Conservation (phyloP, 768 basidiomycete species). For the Leccinum sublutescens region DNA sequence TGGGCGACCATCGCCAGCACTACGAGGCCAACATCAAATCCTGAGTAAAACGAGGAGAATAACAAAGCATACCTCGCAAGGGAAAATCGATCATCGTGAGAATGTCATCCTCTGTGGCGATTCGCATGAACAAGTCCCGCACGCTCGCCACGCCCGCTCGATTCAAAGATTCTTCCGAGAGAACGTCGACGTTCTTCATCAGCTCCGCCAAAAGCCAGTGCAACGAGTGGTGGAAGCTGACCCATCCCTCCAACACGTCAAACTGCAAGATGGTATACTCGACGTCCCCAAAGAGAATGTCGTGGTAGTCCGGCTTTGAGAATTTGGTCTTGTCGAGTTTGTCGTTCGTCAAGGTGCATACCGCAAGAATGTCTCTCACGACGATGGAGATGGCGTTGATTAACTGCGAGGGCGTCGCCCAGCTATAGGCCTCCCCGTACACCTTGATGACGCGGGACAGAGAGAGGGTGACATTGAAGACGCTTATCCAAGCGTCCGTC, state of each 20-base stretch:
- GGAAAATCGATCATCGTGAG: constrained; percentile 86
- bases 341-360: constrained; percentile 66
- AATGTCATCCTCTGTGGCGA: constrained; percentile 64
- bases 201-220: constrained; percentile 90
- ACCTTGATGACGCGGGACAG: constrained; percentile 86
- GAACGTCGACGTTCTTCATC: constrained; percentile 75
- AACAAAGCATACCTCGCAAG: constrained; percentile 62
- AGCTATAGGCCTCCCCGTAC: constrained; percentile 81
- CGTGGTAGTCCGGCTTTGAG: constrained; percentile 58
- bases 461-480: constrained; percentile 93
- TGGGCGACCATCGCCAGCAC: constrained; percentile 92
- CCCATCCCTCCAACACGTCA: constrained; percentile 76
- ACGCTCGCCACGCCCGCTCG: constrained; percentile 54
- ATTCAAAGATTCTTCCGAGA: constrained; percentile 53
- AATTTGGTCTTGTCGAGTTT: constrained; percentile 69
- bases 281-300: constrained; percentile 60
- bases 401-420: constrained; percentile 55
- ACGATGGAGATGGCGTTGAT: constrained; percentile 66
- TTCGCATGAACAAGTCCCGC: constrained; percentile 58
- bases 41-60: not conserved
- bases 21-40: constrained; percentile 28
- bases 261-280: constrained; percentile 69
- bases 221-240: constrained; percentile 90
- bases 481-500: constrained; percentile 94
- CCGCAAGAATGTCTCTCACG: constrained; percentile 67